Evolutionary conservation across 495 filamentous ascomycete species (phyloP).

Genomic region (Aspergillus funiculosus): DNA sequence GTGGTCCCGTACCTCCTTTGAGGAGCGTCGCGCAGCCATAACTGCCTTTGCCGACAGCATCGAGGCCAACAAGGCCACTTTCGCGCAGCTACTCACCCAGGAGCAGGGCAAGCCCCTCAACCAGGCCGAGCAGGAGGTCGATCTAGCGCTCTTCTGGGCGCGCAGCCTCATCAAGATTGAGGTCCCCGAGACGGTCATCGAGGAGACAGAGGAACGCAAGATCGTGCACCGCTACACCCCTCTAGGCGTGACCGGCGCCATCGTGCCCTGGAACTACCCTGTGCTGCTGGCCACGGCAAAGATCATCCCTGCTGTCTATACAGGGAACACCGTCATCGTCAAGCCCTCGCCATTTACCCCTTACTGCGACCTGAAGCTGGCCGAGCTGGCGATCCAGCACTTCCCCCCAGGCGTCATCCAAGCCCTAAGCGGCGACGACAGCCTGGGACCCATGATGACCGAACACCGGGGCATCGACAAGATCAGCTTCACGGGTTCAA

Average conservation of each 20-base stretch:
- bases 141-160: conserved; percentile 22
- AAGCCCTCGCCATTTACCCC: conserved; percentile 64
- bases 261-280: conserved; percentile 61
- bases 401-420: conserved; percentile 65
- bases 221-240: conserved; percentile 50
- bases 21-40: conserved; percentile 52
- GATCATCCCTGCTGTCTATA: conserved; percentile 49
- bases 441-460: conserved; percentile 54
- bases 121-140: conserved; percentile 25
- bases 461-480: conserved; percentile 58
- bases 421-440: conserved; percentile 59
- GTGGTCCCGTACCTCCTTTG: conserved; percentile 46
- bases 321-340: conserved; percentile 55
- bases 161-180: conserved; percentile 19
- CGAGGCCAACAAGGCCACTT: conserved; percentile 35
- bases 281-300: conserved; percentile 54
- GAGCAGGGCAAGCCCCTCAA: conserved; percentile 54
- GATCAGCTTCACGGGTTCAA: conserved; percentile 66
- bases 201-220: conserved; percentile 44
- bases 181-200: conserved; percentile 28
- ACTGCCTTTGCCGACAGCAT: conserved; percentile 48
- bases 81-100: conserved; percentile 45
- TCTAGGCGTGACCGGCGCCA: conserved; percentile 53
- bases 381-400: conserved; percentile 52
- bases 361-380: conserved; percentile 51